Evolutionary conservation across 2,329 filamentous ascomycete genomes (phyloP), one percentile per base, ranked within the genome.

Genomic region (Cryphonectria carpinicola): DNA sequence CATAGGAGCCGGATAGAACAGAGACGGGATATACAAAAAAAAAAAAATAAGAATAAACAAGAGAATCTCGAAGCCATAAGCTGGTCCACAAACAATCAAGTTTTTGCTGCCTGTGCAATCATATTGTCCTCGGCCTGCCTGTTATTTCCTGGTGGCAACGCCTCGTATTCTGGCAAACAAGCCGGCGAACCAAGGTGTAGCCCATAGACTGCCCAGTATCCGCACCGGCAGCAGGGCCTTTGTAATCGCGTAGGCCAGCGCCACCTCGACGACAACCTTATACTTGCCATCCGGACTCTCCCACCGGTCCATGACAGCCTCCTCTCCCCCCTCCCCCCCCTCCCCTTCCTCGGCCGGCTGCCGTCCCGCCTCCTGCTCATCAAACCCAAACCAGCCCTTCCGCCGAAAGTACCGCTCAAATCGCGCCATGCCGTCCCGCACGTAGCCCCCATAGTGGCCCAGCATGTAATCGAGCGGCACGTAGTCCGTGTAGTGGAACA

Each of bases 161-260:
- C 66, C 41, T 37, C 77, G 79, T 28, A 80, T 68, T 64, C 80
- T 80, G 17, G 92, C 81, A 54, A 93, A 82, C 32, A 88, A 82
- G 60, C 90, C 87, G 1, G 95, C 95, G 84, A 98, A 97, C 92
- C 93, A 97, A 4, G 96, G 96, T 63, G 96, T 97, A 19, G 88
- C 92, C 93, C 93, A 97, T 4, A 97, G 87, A 81, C 95, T 97
- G 8, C 89, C 81, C 37, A 91, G 83, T 72, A 99, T 88, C 75
- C 96, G 87, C 17, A 93, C 76, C 0, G 96, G 94, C 73, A 99
- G 80, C 71, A 98, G 78, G 22, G 89, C 90, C 82, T 99, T 99
- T 0, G 94, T 97, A 73, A 98, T 87, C 0, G 94, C 92, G 84
- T 96, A 99, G 6, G 96, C 95, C 28, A 96, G 92, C 35, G 93